These are phyloP conservation scores for Sugiyamaella mastotermitis DNA, from an alignment of 805 yeast genomes.

Conservation along the genomic window DNA sequence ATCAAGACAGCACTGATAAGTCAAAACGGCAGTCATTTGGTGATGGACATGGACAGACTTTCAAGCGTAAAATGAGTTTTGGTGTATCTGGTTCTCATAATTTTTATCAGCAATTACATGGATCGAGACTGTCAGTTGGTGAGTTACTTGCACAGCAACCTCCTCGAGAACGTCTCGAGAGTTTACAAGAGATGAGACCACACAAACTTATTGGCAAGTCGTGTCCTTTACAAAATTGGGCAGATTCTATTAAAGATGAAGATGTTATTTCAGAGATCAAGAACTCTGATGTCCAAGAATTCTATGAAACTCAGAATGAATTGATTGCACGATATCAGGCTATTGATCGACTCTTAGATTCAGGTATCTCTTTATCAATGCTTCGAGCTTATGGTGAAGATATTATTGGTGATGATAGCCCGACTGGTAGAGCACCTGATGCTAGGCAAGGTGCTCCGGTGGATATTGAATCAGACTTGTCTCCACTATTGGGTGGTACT, in stretches of 20 bases:
- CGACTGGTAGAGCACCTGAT: background rate
- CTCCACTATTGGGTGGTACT: slow-evolving; percentile 45
- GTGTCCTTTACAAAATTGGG: slow-evolving; percentile 40
- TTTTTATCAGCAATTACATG: slow-evolving; percentile 7
- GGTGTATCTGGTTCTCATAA: too few relatives aligned
- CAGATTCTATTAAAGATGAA: slow-evolving; percentile 19
- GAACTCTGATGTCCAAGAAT: slow-evolving; percentile 33
- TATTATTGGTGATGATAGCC: slow-evolving; percentile 3
- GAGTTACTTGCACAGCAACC: slow-evolving; percentile 5
- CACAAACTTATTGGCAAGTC: slow-evolving; percentile 41
- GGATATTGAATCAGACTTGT: slow-evolving; percentile 51
- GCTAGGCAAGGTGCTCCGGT: slow-evolving; percentile 45
- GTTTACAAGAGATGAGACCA: slow-evolving; percentile 42
- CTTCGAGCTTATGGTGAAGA: slow-evolving; percentile 52
- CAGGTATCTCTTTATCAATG: slow-evolving; percentile 63
- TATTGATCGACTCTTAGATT: slow-evolving; percentile 61
- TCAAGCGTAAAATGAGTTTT: too few relatives aligned
- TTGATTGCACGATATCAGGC: slow-evolving; percentile 50
- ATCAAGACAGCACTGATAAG: too few relatives aligned
- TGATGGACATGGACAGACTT: too few relatives aligned
- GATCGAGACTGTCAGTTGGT: slow-evolving; percentile 4
- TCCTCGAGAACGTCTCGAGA: slow-evolving; percentile 17
- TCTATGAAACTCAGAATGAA: slow-evolving; percentile 55
- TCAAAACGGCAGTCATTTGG: too few relatives aligned
- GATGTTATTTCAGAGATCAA: slow-evolving; percentile 21